Percentiles rank a stretch among this genome's conserved stretches.
phyloP scores from a whole-genome alignment of 257 asterid genomes.

The Parsonsia alboflavescens region DNA sequence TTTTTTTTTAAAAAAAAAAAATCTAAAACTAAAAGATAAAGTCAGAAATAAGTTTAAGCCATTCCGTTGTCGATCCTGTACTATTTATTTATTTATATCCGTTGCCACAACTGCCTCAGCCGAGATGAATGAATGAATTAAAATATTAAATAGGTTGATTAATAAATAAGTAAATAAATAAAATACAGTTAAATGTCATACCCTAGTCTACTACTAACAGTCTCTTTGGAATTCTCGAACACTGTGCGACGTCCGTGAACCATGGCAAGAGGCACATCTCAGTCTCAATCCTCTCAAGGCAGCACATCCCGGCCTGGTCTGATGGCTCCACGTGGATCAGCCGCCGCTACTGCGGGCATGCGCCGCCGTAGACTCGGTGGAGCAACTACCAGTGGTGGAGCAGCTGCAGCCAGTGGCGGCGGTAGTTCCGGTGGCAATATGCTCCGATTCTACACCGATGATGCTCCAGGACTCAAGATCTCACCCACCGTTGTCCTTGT shows the following conservation, averaged over 20 bases:
- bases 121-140: too few species aligned
- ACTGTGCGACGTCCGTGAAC: neutral
- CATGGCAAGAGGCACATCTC: slow-evolving; percentile 55
- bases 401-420: slow-evolving; percentile 19
- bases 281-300: slow-evolving; percentile 47
- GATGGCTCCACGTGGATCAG: slow-evolving; percentile 48
- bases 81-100: too few species aligned
- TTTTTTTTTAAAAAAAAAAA: too few species aligned
- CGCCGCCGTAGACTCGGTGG: slow-evolving; percentile 48
- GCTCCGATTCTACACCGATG: slow-evolving; percentile 68
- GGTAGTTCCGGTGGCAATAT: slow-evolving; percentile 39
- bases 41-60: too few species aligned
- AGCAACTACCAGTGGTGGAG: slow-evolving; percentile 17
- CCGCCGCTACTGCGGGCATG: slow-evolving; percentile 58
- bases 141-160: too few species aligned
- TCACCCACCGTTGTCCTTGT: slow-evolving; percentile 58
- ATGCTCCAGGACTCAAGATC: slow-evolving; percentile 63
- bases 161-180: neutral
- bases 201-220: too few species aligned
- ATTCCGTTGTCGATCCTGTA: too few species aligned
- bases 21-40: too few species aligned
- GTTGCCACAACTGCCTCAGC: too few species aligned
- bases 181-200: too few species aligned
- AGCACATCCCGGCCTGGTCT: slow-evolving; percentile 40
- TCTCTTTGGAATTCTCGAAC: neutral